Percentiles rank a stretch among this genome's conserved stretches.
Evolutionary conservation across 306 rosid genomes (phyloP).

Genomic region (Quercus bicolor): DNA sequence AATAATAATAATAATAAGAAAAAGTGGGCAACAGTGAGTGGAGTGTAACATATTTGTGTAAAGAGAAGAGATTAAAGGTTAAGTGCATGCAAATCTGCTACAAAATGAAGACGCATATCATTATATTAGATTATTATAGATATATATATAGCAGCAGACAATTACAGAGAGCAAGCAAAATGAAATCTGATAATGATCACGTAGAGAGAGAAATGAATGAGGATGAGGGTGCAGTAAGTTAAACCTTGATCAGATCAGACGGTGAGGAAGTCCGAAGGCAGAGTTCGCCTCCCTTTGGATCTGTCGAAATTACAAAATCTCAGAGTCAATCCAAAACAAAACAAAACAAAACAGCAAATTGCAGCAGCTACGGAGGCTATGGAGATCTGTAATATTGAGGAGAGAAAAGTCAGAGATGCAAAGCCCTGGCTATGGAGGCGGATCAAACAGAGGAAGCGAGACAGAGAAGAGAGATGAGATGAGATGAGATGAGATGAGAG

Average conservation of each 20-base stretch:
- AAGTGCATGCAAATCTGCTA: background rate
- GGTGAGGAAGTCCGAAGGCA: background rate
- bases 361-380: no score
- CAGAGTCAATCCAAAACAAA: conserved; percentile 1
- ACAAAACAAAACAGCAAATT: no score
- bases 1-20: background rate
- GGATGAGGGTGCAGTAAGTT: background rate
- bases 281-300: conserved; percentile 19
- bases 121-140: no score
- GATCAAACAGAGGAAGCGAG: conserved; percentile 13
- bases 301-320: conserved; percentile 6
- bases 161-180: no score
- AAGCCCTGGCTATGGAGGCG: conserved; percentile 29
- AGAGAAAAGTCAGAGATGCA: background rate
- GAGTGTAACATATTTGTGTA: no score
- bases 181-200: background rate
- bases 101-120: no score
- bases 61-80: no score
- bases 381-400: conserved; percentile 17
- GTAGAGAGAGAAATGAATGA: background rate
- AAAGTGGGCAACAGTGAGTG: background rate
- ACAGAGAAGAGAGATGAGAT: background rate
- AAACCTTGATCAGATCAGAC: conserved; percentile 16
- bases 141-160: no score
- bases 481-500: background rate